phyloP scores from a whole-genome alignment of 1,139 yeast species.

The Candida albicans region DNA sequence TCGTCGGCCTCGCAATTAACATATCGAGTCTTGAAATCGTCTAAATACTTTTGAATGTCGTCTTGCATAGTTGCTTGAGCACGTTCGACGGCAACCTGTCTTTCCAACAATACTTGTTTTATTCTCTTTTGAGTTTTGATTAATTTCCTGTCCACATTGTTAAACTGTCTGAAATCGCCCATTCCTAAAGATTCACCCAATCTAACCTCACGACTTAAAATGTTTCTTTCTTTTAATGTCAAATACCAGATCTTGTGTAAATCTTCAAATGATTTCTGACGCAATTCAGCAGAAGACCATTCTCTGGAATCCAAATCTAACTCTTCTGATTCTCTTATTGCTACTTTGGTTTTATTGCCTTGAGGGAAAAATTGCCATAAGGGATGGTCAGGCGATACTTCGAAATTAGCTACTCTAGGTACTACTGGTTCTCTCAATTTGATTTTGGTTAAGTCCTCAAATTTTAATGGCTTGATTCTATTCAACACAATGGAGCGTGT shows the following conservation, averaged over 20 bases:
- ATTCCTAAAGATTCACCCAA: conserved; percentile 33
- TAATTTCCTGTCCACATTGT: conserved; percentile 37
- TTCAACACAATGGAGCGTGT: conserved; percentile 11
- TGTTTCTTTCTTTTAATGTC: conserved; percentile 79
- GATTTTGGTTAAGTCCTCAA: conserved; percentile 22
- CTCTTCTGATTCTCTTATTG: conserved; percentile 57
- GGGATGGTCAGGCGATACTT: conserved; percentile 84
- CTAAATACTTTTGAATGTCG: conserved; percentile 46
- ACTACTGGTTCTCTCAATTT: conserved; percentile 80
- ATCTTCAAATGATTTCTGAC: conserved; percentile 90
- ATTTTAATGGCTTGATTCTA: conserved; percentile 8
- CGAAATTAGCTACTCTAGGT: conserved; percentile 73
- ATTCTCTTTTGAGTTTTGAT: conserved; percentile 55
- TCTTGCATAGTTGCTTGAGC: conserved; percentile 52
- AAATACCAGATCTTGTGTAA: conserved; percentile 89
- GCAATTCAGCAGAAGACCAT: conserved; percentile 86
- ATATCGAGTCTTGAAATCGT: conserved; percentile 59
- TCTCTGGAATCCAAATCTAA: conserved; percentile 63
- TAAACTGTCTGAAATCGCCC: conserved; percentile 25
- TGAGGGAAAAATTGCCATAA: conserved; percentile 89
- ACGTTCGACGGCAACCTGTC: conserved; percentile 70
- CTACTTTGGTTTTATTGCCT: conserved; percentile 44
- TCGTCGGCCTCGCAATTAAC: conserved; percentile 57
- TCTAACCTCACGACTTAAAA: conserved; percentile 72
- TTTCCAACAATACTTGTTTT: conserved; percentile 83